A percentile compares a stretch with the other conserved stretches of the same genome.
Evolutionary conservation across 495 filamentous ascomycete genomes (phyloP).

Genomic region (Pseudevernia furfuracea): DNA sequence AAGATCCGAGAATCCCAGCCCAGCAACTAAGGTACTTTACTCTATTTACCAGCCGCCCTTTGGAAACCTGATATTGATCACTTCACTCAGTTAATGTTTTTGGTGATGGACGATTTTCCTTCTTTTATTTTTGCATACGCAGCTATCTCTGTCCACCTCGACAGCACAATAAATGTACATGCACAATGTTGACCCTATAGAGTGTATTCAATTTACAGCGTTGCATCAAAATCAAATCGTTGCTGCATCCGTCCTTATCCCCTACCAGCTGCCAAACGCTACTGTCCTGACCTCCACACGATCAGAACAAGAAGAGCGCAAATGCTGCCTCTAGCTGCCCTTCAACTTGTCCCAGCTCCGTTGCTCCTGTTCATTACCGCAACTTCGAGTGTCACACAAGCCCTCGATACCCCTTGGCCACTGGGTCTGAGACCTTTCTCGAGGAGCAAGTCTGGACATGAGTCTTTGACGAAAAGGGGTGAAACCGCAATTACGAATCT

Average conservation of each 20-base stretch:
- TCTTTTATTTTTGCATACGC: neutral
- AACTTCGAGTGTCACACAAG: neutral
- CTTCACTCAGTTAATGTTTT: neutral
- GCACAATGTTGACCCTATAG: neutral
- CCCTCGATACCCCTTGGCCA: constrained; percentile 12
- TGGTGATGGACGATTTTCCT: constrained; percentile 4
- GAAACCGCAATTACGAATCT: constrained; percentile 16
- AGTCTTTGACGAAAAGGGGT: neutral
- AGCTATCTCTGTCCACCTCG: neutral
- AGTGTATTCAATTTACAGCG: neutral
- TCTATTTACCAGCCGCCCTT: neutral
- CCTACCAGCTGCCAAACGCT: neutral
- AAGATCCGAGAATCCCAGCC: neutral
- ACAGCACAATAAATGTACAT: neutral
- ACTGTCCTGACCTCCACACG: neutral
- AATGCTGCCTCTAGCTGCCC: constrained; percentile 4
- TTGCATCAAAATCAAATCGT: neutral
- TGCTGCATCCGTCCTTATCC: neutral
- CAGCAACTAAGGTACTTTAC: no score
- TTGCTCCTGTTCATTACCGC: constrained; percentile 10
- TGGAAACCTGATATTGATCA: neutral
- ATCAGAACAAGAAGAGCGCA: neutral
- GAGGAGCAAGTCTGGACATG: neutral
- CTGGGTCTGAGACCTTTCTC: neutral
- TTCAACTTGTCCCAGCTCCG: constrained; percentile 16